Base-by-base conservation (phyloP, 768 basidiomycete genomes). In the Fomitopsis pulvina region DNA sequence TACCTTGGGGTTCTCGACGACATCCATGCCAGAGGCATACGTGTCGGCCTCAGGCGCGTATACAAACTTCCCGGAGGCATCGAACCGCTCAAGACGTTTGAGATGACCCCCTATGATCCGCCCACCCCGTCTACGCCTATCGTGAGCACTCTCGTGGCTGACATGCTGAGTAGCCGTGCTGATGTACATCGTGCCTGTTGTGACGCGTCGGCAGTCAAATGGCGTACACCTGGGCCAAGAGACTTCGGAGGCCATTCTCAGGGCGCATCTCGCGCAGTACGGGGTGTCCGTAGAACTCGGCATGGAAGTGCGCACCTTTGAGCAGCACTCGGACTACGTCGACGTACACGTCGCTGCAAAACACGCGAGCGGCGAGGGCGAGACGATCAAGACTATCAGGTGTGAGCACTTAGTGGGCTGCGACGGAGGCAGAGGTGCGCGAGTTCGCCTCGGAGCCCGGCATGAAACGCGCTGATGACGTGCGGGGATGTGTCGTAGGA, bases 401-500 rank as follows among this genome's bases (percentile, higher is more conserved):
- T 57, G 55, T 26, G 56, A 62, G 3, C 73, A 61, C 55, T 53
- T 77, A 2, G 57, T 75, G 10, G 71, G 72, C 3, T 59, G 66
- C 0, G 75, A 75, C 48, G 71, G 72, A 12, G 73, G 69, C 0
- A 61, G 55, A 54, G 58, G 65, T 63, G 12, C 29, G 12, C 10
- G 3, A 27, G 37, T 27, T 18, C 8, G 21, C 20, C 25, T 16
- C 28, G 27, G 21, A 12, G 4, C 30, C 16, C 5, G 12, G 25
- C 7, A 45, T 41, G 20, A 21, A 20, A 22, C 25, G 18, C 9
- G 42, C 6, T 28, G 21, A 32, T 12, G 41, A 16, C 37, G 16
- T 4, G 25, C 51, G n/a, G n/a, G n/a, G n/a, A n/a, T 41, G 21
- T 21, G 5, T 41, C 4, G 58, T 26, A 72, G 66, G 72, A 6